Conservation (phyloP, 2,329 filamentous ascomycete genomes). For the Botrytis aclada region DNA sequence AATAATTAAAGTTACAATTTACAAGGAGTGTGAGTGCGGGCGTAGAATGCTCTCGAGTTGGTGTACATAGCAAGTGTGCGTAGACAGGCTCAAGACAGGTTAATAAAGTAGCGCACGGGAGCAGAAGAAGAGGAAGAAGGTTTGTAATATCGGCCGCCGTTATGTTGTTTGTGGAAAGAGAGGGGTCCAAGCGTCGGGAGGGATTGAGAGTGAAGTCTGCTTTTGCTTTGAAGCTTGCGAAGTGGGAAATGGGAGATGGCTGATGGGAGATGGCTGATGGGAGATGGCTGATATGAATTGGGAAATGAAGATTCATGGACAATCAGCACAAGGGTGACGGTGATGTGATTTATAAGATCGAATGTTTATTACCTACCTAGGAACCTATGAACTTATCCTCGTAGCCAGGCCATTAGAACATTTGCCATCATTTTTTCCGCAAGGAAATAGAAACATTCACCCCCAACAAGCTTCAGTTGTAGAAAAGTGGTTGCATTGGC, state of each 20-base stretch:
- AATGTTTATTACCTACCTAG: no score
- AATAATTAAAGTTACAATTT: neutral
- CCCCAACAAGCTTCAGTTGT: neutral
- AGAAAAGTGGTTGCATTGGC: neutral
- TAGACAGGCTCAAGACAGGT: no score
- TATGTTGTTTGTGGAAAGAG: neutral
- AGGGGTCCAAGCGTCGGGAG: neutral
- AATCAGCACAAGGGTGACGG: neutral
- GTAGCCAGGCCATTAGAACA: neutral
- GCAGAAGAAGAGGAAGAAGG: neutral
- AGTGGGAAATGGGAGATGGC: neutral
- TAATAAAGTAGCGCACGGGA: neutral
- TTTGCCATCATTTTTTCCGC: neutral
- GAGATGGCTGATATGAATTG: neutral
- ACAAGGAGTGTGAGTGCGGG: neutral
- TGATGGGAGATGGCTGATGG: neutral
- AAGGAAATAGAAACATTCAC: neutral
- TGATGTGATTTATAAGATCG: neutral
- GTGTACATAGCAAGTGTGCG: neutral
- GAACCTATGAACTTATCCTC: neutral
- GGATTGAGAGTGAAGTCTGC: neutral
- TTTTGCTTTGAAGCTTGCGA: neutral
- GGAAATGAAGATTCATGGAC: conserved; percentile 12
- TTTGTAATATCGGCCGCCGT: neutral
- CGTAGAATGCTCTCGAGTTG: neutral